Conservation (phyloP, 1,284 basidiomycete genomes). For the Austropuccinia psidii region DNA sequence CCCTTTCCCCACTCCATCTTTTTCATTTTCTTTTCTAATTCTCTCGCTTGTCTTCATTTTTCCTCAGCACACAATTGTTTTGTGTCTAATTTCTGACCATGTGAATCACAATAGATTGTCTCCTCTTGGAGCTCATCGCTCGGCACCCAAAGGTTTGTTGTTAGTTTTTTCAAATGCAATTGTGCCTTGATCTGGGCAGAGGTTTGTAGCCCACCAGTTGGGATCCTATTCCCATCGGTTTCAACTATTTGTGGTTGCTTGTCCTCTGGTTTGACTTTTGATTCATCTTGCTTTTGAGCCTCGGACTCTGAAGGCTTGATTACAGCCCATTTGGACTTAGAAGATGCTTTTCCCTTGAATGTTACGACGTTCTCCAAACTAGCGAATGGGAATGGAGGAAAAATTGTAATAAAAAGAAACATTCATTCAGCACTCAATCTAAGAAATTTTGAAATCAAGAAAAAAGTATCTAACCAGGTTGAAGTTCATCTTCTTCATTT, state of each 20-base stretch:
- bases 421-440: no score
- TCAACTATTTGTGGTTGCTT: conserved; percentile 56
- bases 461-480: no score
- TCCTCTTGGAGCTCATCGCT: conserved; percentile 63
- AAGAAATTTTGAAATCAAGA: no score
- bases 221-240: conserved; percentile 55
- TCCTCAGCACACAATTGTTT: conserved; percentile 74
- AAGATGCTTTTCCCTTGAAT: conserved; percentile 29
- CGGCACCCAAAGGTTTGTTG: conserved; percentile 50
- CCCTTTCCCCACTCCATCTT: conserved; percentile 98
- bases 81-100: conserved; percentile 79
- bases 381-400: no score
- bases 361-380: conserved; percentile 21
- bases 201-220: conserved; percentile 50
- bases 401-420: no score
- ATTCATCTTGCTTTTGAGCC: conserved; percentile 46
- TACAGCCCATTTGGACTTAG: conserved; percentile 24
- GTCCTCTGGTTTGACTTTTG: conserved; percentile 44
- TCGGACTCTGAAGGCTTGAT: conserved; percentile 21
- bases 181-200: conserved; percentile 53
- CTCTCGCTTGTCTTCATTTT: conserved; percentile 64
- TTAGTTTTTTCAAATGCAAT: conserved; percentile 44
- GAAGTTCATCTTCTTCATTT: conserved; percentile 33
- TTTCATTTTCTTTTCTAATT: conserved; percentile 71
- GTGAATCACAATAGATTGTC: conserved; percentile 87